Evolutionary conservation across 371 early-diverging fungal genomes (phyloP).

Genomic region (Mortierella sp.): DNA sequence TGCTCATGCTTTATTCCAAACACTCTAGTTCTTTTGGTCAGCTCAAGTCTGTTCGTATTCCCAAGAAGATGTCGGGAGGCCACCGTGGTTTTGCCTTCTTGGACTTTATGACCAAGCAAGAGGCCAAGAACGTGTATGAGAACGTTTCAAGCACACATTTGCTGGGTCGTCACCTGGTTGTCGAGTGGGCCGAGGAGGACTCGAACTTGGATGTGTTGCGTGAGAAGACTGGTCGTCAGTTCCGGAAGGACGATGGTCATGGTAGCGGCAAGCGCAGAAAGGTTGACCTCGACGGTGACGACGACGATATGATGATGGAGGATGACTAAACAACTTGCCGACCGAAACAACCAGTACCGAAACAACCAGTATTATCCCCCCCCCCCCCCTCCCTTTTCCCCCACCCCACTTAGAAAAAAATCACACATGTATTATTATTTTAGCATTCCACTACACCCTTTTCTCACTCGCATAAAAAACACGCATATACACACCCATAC

Average conservation of each 20-base stretch:
- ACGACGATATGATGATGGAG: constrained; percentile 49
- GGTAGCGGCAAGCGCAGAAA: constrained; percentile 65
- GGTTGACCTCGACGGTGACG: constrained; percentile 64
- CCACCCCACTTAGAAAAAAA: not conserved
- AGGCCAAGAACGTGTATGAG: constrained; percentile 93
- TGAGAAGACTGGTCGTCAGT: constrained; percentile 78
- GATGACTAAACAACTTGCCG: constrained; percentile 21
- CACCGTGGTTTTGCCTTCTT: constrained; percentile 99
- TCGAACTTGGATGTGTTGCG: constrained; percentile 72
- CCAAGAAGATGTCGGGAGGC: constrained; percentile 94
- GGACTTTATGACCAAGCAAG: constrained; percentile 95
- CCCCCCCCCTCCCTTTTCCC: too few species aligned
- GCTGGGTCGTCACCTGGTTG: constrained; percentile 98
- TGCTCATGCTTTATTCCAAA: not conserved
- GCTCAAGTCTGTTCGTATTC: constrained; percentile 95
- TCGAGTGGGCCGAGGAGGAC: constrained; percentile 96
- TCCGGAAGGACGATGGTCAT: constrained; percentile 68
- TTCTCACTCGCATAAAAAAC: constrained; percentile 6
- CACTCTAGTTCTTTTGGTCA: constrained; percentile 85
- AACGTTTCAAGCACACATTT: constrained; percentile 95
- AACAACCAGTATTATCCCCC: too few species aligned
- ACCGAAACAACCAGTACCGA: too few species aligned
- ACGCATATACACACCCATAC: not conserved
- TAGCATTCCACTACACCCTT: not conserved
- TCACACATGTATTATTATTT: constrained; percentile 12